These are phyloP conservation scores for Hypocrella siamensis DNA, from an alignment of 2,329 filamentous ascomycete genomes.

Conservation along the genomic window DNA sequence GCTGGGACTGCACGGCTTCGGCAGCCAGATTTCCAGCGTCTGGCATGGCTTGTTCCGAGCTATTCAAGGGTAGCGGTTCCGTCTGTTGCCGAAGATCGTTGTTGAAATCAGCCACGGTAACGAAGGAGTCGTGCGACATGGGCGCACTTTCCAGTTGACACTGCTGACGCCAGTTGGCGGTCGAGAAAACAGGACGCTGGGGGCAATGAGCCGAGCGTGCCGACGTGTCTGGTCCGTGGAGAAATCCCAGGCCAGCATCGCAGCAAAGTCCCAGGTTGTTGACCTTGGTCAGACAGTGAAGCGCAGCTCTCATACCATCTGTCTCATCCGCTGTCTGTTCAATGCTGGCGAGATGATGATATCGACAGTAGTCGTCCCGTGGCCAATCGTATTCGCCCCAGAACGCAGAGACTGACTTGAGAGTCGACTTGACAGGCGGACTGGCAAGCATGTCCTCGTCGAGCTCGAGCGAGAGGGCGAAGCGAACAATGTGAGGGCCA, in stretches of 20 bases:
- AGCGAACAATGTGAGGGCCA: slow-evolving; percentile 42
- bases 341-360: slow-evolving; percentile 39
- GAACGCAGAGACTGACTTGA: slow-evolving; percentile 38
- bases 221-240: slow-evolving; percentile 43
- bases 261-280: slow-evolving; percentile 51
- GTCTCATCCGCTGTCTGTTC: slow-evolving; percentile 50
- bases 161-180: slow-evolving; percentile 6
- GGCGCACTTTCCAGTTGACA: not conserved
- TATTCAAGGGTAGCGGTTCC: not conserved
- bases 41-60: slow-evolving; percentile 8
- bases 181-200: slow-evolving; percentile 19
- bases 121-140: not conserved
- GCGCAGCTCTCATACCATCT: slow-evolving; percentile 41
- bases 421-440: slow-evolving; percentile 39
- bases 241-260: slow-evolving; percentile 52
- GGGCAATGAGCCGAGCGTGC: slow-evolving; percentile 24
- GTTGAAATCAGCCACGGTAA: slow-evolving; percentile 9
- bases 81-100: slow-evolving; percentile 7
- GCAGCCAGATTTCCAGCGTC: slow-evolving; percentile 20
- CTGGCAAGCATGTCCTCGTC: slow-evolving; percentile 32
- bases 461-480: slow-evolving; percentile 56
- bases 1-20: too few species aligned
- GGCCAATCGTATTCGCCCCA: slow-evolving; percentile 56
- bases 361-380: slow-evolving; percentile 40
- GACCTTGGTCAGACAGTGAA: slow-evolving; percentile 38